These are phyloP conservation scores for Naganishia sp. DNA, from an alignment of 1,284 basidiomycete species.

Conservation along the genomic window DNA sequence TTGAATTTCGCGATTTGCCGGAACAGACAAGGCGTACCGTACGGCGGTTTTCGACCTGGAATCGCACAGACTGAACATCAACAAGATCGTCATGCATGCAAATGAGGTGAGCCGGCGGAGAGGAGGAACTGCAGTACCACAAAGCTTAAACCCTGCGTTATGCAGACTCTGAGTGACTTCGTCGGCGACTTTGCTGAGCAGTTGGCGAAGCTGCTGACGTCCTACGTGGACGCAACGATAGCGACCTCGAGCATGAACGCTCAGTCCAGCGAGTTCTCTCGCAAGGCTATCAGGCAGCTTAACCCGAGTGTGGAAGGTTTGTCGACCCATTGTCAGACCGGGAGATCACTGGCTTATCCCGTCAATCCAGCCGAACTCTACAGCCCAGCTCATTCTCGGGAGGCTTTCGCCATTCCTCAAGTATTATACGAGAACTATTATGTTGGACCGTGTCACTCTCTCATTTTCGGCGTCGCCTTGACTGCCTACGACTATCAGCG, in stretches of 20 bases:
- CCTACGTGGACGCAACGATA: slow-evolving; percentile 72
- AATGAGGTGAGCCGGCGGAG: slow-evolving; percentile 62
- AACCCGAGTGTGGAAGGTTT: slow-evolving; percentile 51
- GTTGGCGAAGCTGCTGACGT: slow-evolving; percentile 67
- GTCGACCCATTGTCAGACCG: slow-evolving; percentile 40
- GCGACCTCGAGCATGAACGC: slow-evolving; percentile 61
- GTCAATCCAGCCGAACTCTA: slow-evolving; percentile 6
- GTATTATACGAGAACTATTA: slow-evolving; percentile 69
- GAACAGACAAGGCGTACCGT: slow-evolving; percentile 83
- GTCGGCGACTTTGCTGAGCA: slow-evolving; percentile 68
- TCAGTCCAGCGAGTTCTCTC: slow-evolving; percentile 52
- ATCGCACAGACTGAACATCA: slow-evolving; percentile 77
- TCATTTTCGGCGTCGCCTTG: slow-evolving; percentile 90
- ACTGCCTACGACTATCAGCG: slow-evolving; percentile 89
- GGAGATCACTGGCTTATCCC: not conserved
- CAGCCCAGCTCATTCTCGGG: not conserved
- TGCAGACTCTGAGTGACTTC: slow-evolving; percentile 75
- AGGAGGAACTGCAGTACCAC: not conserved
- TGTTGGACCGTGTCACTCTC: slow-evolving; percentile 74
- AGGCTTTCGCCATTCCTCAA: slow-evolving; percentile 7
- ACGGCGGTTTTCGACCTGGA: slow-evolving; percentile 91
- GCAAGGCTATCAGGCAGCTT: slow-evolving; percentile 58
- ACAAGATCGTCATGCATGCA: slow-evolving; percentile 79
- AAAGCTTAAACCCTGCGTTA: not conserved
- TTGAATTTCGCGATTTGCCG: not conserved